These are phyloP conservation scores for Globisporangium sylvaticum DNA, from an alignment of 352 stramenopile genomes.

Conservation along the genomic window DNA sequence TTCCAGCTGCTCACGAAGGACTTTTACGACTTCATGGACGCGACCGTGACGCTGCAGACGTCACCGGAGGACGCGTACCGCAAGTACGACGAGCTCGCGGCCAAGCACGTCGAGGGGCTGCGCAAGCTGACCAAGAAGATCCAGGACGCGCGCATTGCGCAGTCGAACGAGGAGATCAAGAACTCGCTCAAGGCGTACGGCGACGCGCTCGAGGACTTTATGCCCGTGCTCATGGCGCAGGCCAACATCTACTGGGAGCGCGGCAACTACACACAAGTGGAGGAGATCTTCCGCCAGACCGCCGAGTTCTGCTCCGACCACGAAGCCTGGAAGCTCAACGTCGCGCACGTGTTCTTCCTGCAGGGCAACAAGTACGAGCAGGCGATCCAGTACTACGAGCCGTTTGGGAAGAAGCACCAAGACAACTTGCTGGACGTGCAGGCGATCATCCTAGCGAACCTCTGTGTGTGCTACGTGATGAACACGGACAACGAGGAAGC, in stretches of 20 bases:
- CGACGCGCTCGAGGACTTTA: slow-evolving; percentile 91
- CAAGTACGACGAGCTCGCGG: slow-evolving; percentile 92
- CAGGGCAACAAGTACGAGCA: slow-evolving; percentile 90
- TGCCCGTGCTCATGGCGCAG: slow-evolving; percentile 96
- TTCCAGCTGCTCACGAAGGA: slow-evolving; percentile 93
- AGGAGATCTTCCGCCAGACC: slow-evolving; percentile 94
- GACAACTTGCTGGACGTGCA: slow-evolving; percentile 92
- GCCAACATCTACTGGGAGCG: slow-evolving; percentile 96
- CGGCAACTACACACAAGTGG: slow-evolving; percentile 94
- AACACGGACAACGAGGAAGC: slow-evolving; percentile 96
- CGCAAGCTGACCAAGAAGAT: slow-evolving; percentile 94
- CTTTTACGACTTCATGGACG: slow-evolving; percentile 95
- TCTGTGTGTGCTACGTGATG: slow-evolving; percentile 98
- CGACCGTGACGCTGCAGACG: slow-evolving; percentile 90
- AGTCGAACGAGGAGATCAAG: slow-evolving; percentile 93
- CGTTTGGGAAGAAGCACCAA: slow-evolving; percentile 91
- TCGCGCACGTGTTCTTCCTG: slow-evolving; percentile 95
- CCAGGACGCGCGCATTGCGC: slow-evolving; percentile 87
- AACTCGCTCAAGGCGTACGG: slow-evolving; percentile 91
- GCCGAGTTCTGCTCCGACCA: slow-evolving; percentile 95
- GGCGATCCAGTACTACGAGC: slow-evolving; percentile 93
- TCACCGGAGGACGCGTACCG: slow-evolving; percentile 92
- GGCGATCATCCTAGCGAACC: slow-evolving; percentile 95
- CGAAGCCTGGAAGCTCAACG: slow-evolving; percentile 95
- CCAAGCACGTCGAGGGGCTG: slow-evolving; percentile 91